Conservation (phyloP, 2,329 filamentous ascomycete species). For the Teratosphaeria gauchensis region DNA sequence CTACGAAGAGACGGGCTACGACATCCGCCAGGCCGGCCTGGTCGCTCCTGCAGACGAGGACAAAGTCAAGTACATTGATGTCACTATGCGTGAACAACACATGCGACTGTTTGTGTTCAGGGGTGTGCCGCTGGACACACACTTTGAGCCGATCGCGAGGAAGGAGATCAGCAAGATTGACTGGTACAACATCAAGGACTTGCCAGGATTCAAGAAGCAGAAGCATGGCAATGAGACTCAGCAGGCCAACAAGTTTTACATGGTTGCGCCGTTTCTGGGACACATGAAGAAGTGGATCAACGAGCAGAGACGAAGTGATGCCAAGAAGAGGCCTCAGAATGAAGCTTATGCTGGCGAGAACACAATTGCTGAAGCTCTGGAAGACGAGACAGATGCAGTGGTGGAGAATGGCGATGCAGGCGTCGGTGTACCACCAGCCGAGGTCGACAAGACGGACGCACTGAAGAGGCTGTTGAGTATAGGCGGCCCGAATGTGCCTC, state of each 20-base stretch:
- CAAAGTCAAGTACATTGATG: conserved; percentile 68
- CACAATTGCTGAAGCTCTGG: background rate
- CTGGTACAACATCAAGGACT: conserved; percentile 84
- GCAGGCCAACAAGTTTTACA: conserved; percentile 78
- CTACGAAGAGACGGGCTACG: conserved; percentile 90
- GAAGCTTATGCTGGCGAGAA: background rate
- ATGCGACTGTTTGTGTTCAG: conserved; percentile 88
- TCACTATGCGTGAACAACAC: conserved; percentile 86
- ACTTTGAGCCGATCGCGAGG: conserved; percentile 80
- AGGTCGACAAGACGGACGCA: conserved; percentile 25
- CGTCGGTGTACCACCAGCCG: conserved; percentile 1
- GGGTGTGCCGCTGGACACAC: conserved; percentile 73
- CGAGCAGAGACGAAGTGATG: conserved; percentile 12
- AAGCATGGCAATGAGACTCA: conserved; percentile 54
- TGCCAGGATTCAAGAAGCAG: conserved; percentile 69
- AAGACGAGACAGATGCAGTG: conserved; percentile 7
- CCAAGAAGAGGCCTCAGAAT: background rate
- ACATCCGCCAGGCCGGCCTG: conserved; percentile 65
- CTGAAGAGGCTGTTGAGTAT: conserved; percentile 43
- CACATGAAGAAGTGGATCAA: conserved; percentile 22
- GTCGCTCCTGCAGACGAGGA: conserved; percentile 51
- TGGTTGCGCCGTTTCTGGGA: conserved; percentile 76
- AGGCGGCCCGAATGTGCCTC: conserved; percentile 23
- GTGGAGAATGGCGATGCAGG: conserved; percentile 8
- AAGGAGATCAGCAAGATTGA: conserved; percentile 97